Percentiles rank a stretch among this genome's conserved stretches.
Evolutionary conservation across 305 asterid species (phyloP).

Genomic region (Coffea humblotiana): DNA sequence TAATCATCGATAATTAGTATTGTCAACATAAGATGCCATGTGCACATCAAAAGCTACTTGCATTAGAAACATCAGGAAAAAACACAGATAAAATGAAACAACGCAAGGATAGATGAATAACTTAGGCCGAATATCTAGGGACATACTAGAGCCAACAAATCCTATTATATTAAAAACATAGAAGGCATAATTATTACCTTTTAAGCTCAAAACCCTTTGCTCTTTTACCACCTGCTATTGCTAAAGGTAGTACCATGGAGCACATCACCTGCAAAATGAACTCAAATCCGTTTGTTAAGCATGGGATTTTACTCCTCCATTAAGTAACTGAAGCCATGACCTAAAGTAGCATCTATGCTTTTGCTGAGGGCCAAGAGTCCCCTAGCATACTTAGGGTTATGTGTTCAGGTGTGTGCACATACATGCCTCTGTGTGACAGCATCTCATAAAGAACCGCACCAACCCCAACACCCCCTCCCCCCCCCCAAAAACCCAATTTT

Average conservation of each 20-base stretch:
- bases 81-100: no score
- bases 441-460: neutral
- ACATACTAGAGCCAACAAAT: neutral
- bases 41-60: no score
- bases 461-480: neutral
- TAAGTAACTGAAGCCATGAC: neutral
- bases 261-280: conserved; percentile 14
- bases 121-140: no score
- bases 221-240: no score
- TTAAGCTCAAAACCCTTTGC: neutral
- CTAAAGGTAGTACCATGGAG: no score
- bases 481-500: neutral
- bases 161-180: no score
- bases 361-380: neutral
- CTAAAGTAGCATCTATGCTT: neutral
- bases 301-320: neutral
- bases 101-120: neutral
- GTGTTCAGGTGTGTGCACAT: neutral
- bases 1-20: no score
- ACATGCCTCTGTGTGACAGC: neutral
- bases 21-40: no score
- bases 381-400: neutral
- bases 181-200: neutral
- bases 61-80: no score
- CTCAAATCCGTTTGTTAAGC: neutral